phyloP scores from a whole-genome alignment of 2,329 filamentous ascomycete genomes.

The Capronia coronata region DNA sequence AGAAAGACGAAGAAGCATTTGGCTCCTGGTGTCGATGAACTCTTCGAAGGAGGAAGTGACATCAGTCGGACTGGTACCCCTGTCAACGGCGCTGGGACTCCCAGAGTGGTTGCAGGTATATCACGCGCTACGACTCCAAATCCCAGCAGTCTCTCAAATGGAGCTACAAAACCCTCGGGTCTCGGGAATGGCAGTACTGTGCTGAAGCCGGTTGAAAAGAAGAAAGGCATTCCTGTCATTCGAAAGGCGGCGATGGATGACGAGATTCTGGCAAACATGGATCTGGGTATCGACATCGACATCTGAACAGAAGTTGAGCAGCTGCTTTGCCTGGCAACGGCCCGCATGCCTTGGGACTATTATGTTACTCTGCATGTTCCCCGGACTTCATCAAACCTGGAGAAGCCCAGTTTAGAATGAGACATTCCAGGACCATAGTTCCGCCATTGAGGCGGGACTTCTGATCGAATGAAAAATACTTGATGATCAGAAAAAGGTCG shows the following conservation, averaged over 20 bases:
- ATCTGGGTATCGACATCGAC: conserved; percentile 87
- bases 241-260: conserved; percentile 76
- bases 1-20: conserved; percentile 42
- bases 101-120: conserved; percentile 35
- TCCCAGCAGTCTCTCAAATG: conserved; percentile 18
- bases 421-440: too few species aligned
- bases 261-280: conserved; percentile 82
- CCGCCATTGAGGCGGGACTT: too few species aligned
- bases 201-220: conserved; percentile 33
- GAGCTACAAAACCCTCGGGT: conserved; percentile 22
- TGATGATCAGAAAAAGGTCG: too few species aligned
- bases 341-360: not conserved
- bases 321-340: not conserved
- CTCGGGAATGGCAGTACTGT: conserved; percentile 7
- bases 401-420: too few species aligned
- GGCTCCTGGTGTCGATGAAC: conserved; percentile 36
- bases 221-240: conserved; percentile 58
- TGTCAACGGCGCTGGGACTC: conserved; percentile 47
- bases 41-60: conserved; percentile 43
- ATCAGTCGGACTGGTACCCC: conserved; percentile 45
- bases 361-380: too few species aligned
- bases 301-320: conserved; percentile 41
- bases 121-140: conserved; percentile 35
- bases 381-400: too few species aligned
- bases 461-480: too few species aligned